Evolutionary conservation across 192 early-diverging fungal genomes (phyloP).

Genomic region (Linnemannia schmuckeri): DNA sequence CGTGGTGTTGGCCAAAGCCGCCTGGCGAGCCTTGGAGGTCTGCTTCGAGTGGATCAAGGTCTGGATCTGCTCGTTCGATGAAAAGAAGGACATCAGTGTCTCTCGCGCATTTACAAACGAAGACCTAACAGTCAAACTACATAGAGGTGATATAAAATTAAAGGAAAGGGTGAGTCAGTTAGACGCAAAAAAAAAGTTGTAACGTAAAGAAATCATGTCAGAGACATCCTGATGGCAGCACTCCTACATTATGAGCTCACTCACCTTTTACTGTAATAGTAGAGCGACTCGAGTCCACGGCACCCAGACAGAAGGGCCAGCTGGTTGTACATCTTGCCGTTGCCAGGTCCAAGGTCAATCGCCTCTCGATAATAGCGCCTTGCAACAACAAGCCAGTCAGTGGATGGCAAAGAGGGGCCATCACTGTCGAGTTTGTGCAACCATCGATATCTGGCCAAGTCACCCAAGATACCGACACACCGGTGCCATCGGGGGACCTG

Average conservation of each 20-base stretch:
- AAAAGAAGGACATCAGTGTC: conserved; percentile 63
- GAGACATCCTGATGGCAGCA: not conserved
- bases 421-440: conserved; percentile 52
- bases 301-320: conserved; percentile 58
- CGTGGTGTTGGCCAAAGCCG: conserved; percentile 15
- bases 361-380: conserved; percentile 49
- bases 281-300: conserved; percentile 38
- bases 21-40: conserved; percentile 32
- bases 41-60: conserved; percentile 31
- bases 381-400: conserved; percentile 45
- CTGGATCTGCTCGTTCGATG: conserved; percentile 58
- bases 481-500: conserved; percentile 62
- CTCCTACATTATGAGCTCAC: not conserved
- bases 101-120: conserved; percentile 67
- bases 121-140: conserved; percentile 64
- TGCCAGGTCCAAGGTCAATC: conserved; percentile 56
- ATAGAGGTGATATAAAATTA: not conserved
- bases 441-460: conserved; percentile 68
- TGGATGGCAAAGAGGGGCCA: conserved; percentile 6
- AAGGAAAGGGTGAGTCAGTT: not conserved
- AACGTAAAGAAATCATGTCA: conserved; percentile 36
- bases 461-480: conserved; percentile 62
- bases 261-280: conserved; percentile 60
- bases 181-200: not conserved
- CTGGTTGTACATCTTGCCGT: conserved; percentile 68